Conservation (phyloP, 805 yeast genomes). For the Metschnikowia noctiluminum region DNA sequence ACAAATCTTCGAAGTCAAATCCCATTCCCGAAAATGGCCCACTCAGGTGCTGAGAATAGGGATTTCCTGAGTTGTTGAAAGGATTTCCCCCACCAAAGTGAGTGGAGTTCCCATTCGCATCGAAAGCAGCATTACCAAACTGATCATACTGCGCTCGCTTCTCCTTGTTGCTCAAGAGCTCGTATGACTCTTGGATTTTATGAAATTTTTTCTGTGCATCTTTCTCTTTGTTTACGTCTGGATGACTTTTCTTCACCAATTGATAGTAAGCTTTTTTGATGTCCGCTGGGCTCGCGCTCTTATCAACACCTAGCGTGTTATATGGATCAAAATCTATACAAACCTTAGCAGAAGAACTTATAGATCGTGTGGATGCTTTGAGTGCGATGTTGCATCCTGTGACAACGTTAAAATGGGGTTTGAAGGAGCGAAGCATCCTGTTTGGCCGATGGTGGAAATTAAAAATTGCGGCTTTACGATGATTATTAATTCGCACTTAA, state of each 20-base stretch:
- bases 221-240: constrained; percentile 90
- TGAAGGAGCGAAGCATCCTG: constrained; percentile 5
- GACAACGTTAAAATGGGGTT: not conserved
- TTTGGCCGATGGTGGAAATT: not conserved
- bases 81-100: constrained; percentile 41
- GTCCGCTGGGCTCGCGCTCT: constrained; percentile 68
- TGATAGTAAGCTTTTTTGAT: constrained; percentile 94
- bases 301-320: constrained; percentile 72
- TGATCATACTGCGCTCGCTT: constrained; percentile 90
- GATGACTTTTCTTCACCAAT: constrained; percentile 91
- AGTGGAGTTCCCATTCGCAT: constrained; percentile 51
- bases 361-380: constrained; percentile 1
- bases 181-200: constrained; percentile 91
- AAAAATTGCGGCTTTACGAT: too few relatives aligned
- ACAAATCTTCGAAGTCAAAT: constrained; percentile 43
- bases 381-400: not conserved
- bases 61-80: constrained; percentile 42
- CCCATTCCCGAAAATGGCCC: constrained; percentile 55
- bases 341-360: not conserved
- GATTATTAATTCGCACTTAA: not conserved
- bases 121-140: constrained; percentile 85
- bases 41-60: constrained; percentile 38
- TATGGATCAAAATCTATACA: constrained; percentile 69
- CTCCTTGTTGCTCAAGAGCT: constrained; percentile 77
- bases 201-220: constrained; percentile 89